phyloP scores from a whole-genome alignment of 768 basidiomycete genomes.

The Amanita polypyramis region DNA sequence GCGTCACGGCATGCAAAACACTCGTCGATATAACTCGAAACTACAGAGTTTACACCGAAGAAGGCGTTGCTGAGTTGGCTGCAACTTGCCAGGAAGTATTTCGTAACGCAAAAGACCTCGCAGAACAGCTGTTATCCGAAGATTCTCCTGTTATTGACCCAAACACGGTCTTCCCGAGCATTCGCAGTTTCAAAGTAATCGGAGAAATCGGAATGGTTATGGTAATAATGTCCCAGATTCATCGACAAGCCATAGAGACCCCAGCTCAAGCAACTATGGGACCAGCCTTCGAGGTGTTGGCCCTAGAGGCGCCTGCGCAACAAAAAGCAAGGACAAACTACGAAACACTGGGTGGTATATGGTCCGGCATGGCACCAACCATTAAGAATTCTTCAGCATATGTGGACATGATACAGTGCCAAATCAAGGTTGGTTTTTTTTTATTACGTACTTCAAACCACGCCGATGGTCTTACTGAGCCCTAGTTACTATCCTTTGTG shows the following conservation, averaged over 20 bases:
- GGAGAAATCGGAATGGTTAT: slow-evolving; percentile 91
- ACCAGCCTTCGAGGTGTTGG: slow-evolving; percentile 72
- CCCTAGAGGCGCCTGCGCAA: slow-evolving; percentile 75
- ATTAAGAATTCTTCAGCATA: slow-evolving; percentile 70
- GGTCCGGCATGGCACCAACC: slow-evolving; percentile 71
- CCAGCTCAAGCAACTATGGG: slow-evolving; percentile 61
- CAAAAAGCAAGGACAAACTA: slow-evolving; percentile 63
- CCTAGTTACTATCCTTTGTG: slow-evolving; percentile 81
- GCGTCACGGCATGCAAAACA: slow-evolving; percentile 80
- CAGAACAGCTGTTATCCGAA: slow-evolving; percentile 66
- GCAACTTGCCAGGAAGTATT: slow-evolving; percentile 72
- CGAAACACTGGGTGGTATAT: slow-evolving; percentile 74
- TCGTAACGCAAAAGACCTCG: slow-evolving; percentile 59
- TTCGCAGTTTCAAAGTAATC: slow-evolving; percentile 86
- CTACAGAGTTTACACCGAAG: slow-evolving; percentile 63
- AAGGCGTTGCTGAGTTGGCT: slow-evolving; percentile 70
- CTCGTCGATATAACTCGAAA: slow-evolving; percentile 81
- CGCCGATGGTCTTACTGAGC: slow-evolving; percentile 4
- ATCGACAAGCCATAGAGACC: slow-evolving; percentile 52
- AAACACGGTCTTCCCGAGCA: slow-evolving; percentile 53
- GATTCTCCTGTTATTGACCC: slow-evolving; percentile 45
- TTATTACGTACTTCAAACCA: slow-evolving; percentile 2
- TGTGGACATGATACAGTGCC: slow-evolving; percentile 75
- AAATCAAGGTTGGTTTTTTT: slow-evolving; percentile 74
- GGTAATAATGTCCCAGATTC: slow-evolving; percentile 81